phyloP scores from a whole-genome alignment of 805 yeast species.

The Blastobotrys muscicola region DNA sequence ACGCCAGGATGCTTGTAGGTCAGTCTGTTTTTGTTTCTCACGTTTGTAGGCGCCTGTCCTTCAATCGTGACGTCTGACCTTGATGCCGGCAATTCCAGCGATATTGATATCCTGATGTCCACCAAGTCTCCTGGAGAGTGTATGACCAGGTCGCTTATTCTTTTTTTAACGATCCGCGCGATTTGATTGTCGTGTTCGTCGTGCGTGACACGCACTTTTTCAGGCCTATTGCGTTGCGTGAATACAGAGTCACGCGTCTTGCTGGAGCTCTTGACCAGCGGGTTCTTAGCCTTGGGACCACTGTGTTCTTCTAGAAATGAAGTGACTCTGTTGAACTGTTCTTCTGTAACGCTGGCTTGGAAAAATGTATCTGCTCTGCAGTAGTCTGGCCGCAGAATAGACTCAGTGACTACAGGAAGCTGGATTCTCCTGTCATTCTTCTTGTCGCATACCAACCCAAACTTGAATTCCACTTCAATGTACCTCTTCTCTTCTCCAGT shows the following conservation, averaged over 20 bases:
- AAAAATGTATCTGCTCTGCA: constrained; percentile 20
- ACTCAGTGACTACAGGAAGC: constrained; percentile 27
- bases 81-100: constrained; percentile 59
- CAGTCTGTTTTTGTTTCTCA: constrained; percentile 62
- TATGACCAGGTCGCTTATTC: constrained; percentile 63
- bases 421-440: constrained; percentile 19
- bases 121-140: constrained; percentile 68
- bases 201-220: constrained; percentile 21
- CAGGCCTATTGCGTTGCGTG: constrained; percentile 8
- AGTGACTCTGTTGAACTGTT: constrained; percentile 17
- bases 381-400: constrained; percentile 23
- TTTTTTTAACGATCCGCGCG: constrained; percentile 61
- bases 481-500: constrained; percentile 19
- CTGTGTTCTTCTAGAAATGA: constrained; percentile 16
- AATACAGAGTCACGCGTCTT: constrained; percentile 12
- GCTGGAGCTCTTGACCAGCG: constrained; percentile 2
- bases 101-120: constrained; percentile 67
- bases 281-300: constrained; percentile 6
- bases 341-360: constrained; percentile 21
- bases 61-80: constrained; percentile 20
- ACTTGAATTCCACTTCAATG: constrained; percentile 39
- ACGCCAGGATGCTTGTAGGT: constrained; percentile 60
- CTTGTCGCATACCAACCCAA: constrained; percentile 25
- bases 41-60: constrained; percentile 43
- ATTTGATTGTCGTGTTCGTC: constrained; percentile 29